These are phyloP conservation scores for Adiantum capillusveneris DNA, from an alignment of 75 land plant species.

Conservation along the genomic window DNA sequence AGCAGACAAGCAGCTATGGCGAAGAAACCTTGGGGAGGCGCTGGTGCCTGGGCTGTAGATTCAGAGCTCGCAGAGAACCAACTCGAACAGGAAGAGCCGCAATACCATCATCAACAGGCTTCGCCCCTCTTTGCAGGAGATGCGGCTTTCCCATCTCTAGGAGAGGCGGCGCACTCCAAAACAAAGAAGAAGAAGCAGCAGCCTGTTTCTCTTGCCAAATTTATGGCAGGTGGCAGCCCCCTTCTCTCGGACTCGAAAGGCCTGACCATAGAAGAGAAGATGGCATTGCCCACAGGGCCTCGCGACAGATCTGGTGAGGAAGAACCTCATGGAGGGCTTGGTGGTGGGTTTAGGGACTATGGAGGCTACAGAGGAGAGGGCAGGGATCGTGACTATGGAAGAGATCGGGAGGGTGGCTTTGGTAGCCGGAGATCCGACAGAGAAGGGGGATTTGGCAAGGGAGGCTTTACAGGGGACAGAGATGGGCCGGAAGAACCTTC, in stretches of 20 bases:
- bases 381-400: slow-evolving; percentile 11
- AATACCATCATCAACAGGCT: no score
- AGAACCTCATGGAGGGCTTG: slow-evolving; percentile 40
- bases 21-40: slow-evolving; percentile 44
- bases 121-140: slow-evolving; percentile 3
- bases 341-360: slow-evolving; percentile 60
- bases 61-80: slow-evolving; percentile 50
- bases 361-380: slow-evolving; percentile 34
- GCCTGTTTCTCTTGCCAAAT: slow-evolving; percentile 47
- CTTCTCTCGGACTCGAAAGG: slow-evolving; percentile 21
- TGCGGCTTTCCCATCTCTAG: slow-evolving; percentile 63
- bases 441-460: slow-evolving; percentile 2
- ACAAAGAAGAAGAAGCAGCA: slow-evolving; percentile 43
- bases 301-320: slow-evolving; percentile 74
- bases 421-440: slow-evolving; percentile 22
- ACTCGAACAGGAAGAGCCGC: not conserved
- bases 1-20: slow-evolving; percentile 10
- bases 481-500: slow-evolving; percentile 18
- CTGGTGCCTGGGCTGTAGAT: slow-evolving; percentile 89
- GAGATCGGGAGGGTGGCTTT: slow-evolving; percentile 21
- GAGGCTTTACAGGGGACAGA: slow-evolving; percentile 2
- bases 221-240: slow-evolving; percentile 19
- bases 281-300: slow-evolving; percentile 77
- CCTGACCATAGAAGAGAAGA: slow-evolving; percentile 50
- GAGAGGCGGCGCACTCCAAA: slow-evolving; percentile 46